Conservation (phyloP, 495 filamentous ascomycete species). For the Trichoderma reesei region DNA sequence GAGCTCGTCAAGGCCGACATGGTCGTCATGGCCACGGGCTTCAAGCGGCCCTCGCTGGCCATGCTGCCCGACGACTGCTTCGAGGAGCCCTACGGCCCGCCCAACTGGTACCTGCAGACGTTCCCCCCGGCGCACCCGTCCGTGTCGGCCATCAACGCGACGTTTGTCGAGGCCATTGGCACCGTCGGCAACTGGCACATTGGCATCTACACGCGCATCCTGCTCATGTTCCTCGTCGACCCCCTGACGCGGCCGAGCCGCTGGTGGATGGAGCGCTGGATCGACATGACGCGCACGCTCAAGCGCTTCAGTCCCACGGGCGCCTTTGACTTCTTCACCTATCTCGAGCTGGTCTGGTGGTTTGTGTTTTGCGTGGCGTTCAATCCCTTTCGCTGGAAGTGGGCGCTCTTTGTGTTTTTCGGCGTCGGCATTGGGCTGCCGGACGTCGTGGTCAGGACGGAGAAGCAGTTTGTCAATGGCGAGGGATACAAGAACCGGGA, state of each 20-base stretch:
- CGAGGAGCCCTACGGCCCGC: conserved; percentile 59
- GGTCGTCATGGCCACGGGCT: conserved; percentile 78
- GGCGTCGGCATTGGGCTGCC: conserved; percentile 62
- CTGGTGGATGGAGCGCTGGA: conserved; percentile 75
- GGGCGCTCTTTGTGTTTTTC: conserved; percentile 68
- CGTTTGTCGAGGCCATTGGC: conserved; percentile 73
- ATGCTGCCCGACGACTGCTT: conserved; percentile 68
- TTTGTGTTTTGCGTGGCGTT: conserved; percentile 67
- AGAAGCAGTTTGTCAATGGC: conserved; percentile 47
- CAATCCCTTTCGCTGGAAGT: conserved; percentile 82
- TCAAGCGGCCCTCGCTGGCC: conserved; percentile 55
- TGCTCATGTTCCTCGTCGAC: conserved; percentile 79
- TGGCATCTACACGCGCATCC: conserved; percentile 75
- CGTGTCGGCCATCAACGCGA: conserved; percentile 73
- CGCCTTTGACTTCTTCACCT: conserved; percentile 83
- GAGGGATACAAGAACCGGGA: conserved; percentile 22
- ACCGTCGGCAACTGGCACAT: conserved; percentile 80
- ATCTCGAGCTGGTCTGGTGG: conserved; percentile 77
- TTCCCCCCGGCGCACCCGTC: conserved; percentile 60
- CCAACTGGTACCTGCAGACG: conserved; percentile 80
- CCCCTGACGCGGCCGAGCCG: conserved; percentile 61
- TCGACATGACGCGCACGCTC: conserved; percentile 69
- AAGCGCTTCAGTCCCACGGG: conserved; percentile 58
- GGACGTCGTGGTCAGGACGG: conserved; percentile 50
- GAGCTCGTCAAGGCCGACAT: conserved; percentile 59